Percentiles rank a stretch among this genome's conserved stretches.
Conservation (phyloP, 306 rosid species). For the Boehmeria nivea region DNA sequence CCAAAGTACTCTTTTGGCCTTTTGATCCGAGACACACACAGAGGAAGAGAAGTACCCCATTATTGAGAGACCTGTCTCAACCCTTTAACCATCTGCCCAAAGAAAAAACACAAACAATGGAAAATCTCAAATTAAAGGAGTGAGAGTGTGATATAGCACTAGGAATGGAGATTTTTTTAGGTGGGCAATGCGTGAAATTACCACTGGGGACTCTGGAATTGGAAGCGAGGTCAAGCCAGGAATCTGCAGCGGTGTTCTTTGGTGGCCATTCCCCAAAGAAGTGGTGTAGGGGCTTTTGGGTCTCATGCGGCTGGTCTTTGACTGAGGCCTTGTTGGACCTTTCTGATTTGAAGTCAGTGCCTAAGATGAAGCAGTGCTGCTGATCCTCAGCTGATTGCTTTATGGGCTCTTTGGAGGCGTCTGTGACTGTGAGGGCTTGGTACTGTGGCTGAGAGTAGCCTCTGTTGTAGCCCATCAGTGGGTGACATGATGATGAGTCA, state of each 20-base stretch:
- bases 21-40: too few species aligned
- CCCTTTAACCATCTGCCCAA: too few species aligned
- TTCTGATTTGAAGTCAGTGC: slow-evolving; percentile 81
- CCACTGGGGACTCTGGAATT: slow-evolving; percentile 62
- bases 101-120: too few species aligned
- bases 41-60: too few species aligned
- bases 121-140: too few species aligned
- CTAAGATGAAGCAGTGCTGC: slow-evolving; percentile 78
- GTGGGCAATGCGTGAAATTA: too few species aligned
- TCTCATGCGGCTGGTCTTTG: slow-evolving; percentile 41
- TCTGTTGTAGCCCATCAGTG: slow-evolving; percentile 49
- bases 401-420: slow-evolving; percentile 8
- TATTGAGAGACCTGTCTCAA: too few species aligned
- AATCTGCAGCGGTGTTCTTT: slow-evolving; percentile 59
- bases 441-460: slow-evolving; percentile 48
- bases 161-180: too few species aligned
- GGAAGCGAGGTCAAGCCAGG: slow-evolving; percentile 98
- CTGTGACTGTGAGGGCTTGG: slow-evolving; percentile 40
- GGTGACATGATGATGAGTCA: slow-evolving; percentile 56
- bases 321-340: slow-evolving; percentile 38
- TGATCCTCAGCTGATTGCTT: slow-evolving; percentile 30
- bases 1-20: slow-evolving; percentile 46
- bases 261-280: slow-evolving; percentile 94
- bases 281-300: slow-evolving; percentile 84
- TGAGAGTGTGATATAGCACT: too few species aligned